Base-by-base conservation (phyloP, 23 red algal genomes). In the Agarophyton chilense region DNA sequence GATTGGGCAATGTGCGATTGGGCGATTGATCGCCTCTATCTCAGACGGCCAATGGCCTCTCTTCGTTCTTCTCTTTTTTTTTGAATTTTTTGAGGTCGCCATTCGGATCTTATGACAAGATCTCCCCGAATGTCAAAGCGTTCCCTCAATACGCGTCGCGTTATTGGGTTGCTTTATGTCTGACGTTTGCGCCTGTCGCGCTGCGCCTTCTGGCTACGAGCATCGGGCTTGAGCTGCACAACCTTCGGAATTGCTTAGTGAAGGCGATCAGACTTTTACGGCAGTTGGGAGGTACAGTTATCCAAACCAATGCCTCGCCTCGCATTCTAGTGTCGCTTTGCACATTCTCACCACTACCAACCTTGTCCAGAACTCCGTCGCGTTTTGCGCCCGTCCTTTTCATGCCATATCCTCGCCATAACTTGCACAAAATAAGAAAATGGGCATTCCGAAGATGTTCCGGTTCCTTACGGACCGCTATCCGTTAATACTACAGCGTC, bases 381-480 rank as follows among this genome's bases (percentile, higher is more conserved):
- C 6, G 3, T 61, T 31, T 25, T 61, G 21, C 22, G 21, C n/a
- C 24, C 25, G 56, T 24, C 13, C 13, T 6, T 65, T 65, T 65
- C 60, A 65, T 65, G 60, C 60, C 60, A 35, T 25, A 35, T 24
- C 60, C 21, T 36, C 16, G 60, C 1, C 31, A 9, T 14, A 65
- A 18, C 1, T 1, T 29, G 10, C 32, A 13, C 6, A 8, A 65
- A 29, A 36, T 35, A 6, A 26, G 35, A 65, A 65, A 38, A 92
- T 92, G 96, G 96, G 96, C 0, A 95, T 98, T 51, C 96, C 96
- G n/a, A 94, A 94, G 55, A 96, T 95, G 77, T 99, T 93, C 70
- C 97, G 97, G 25, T 99, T 94, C 93, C 90, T 99, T 58, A 86
- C 97, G 78, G 84, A 94, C 78, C 92, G 97, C 40, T 99, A 96